Percentiles rank a stretch among this genome's conserved stretches.
These are phyloP conservation scores for Xylaria sp. DNA, from an alignment of 2,329 filamentous ascomycete genomes.

Conservation along the genomic window DNA sequence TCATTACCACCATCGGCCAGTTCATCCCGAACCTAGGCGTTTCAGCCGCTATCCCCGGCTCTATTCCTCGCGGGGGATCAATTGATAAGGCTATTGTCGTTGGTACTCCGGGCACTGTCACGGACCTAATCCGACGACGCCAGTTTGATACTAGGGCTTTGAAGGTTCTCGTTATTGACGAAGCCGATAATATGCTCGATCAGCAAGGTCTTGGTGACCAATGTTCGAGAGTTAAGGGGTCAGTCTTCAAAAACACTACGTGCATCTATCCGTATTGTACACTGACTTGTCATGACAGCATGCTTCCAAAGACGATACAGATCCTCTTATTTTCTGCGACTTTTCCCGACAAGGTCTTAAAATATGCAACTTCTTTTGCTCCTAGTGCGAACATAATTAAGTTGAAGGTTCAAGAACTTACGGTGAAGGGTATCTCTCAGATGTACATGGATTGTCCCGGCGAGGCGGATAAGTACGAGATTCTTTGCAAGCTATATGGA, in stretches of 20 bases:
- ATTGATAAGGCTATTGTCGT: slow-evolving; percentile 85
- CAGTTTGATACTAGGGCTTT: slow-evolving; percentile 78
- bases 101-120: slow-evolving; percentile 92
- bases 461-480: slow-evolving; percentile 85
- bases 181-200: slow-evolving; percentile 99
- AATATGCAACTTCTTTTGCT: slow-evolving; percentile 85
- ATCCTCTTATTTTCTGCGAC: slow-evolving; percentile 96
- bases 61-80: slow-evolving; percentile 72
- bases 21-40: slow-evolving; percentile 81
- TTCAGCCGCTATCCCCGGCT: slow-evolving; percentile 84
- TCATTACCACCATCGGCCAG: slow-evolving; percentile 83
- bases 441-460: slow-evolving; percentile 94
- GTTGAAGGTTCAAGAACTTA: slow-evolving; percentile 88
- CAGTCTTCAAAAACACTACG: slow-evolving; percentile 50
- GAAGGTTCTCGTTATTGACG: slow-evolving; percentile 89
- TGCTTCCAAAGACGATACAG: slow-evolving; percentile 80
- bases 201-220: slow-evolving; percentile 95
- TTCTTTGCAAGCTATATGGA: slow-evolving; percentile 92
- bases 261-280: background rate
- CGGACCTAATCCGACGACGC: slow-evolving; percentile 82
- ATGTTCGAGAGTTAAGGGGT: slow-evolving; percentile 89
- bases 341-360: slow-evolving; percentile 84
- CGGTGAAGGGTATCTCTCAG: slow-evolving; percentile 96
- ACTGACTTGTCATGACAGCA: slow-evolving; percentile 59
- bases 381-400: slow-evolving; percentile 88